These are phyloP conservation scores for Suillus paluster DNA, from an alignment of 768 basidiomycete species.

Conservation along the genomic window DNA sequence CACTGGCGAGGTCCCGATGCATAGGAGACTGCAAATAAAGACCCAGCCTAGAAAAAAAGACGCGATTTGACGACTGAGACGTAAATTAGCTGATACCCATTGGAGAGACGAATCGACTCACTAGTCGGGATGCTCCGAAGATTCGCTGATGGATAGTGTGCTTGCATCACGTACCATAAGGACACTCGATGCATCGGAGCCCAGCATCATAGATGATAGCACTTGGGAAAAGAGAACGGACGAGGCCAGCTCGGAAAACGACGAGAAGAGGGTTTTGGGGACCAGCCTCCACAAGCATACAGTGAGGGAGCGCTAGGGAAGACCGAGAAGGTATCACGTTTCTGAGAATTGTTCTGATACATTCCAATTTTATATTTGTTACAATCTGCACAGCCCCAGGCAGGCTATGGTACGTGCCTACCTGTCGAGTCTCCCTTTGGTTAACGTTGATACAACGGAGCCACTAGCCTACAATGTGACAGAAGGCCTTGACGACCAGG, in stretches of 20 bases:
- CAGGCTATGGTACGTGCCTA: no score
- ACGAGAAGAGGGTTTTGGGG: constrained; percentile 10
- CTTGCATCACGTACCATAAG: constrained; percentile 8
- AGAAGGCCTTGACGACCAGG: background rate
- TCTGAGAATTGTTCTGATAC: background rate
- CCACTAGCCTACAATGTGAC: background rate
- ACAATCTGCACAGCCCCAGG: constrained; percentile 1
- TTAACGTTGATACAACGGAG: background rate
- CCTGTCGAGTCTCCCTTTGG: background rate
- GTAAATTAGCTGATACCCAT: background rate
- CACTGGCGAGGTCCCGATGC: constrained; percentile 25
- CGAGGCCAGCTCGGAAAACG: constrained; percentile 30
- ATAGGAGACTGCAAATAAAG: constrained; percentile 37
- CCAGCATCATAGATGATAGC: constrained; percentile 4
- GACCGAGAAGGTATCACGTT: background rate
- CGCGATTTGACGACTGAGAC: constrained; percentile 39
- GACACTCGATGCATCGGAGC: constrained; percentile 5
- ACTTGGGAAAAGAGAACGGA: constrained; percentile 5
- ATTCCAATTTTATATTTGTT: background rate
- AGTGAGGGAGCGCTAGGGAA: background rate
- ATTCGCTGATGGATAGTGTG: constrained; percentile 22
- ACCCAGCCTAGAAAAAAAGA: constrained; percentile 48
- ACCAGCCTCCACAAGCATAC: constrained; percentile 13
- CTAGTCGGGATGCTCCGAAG: constrained; percentile 39
- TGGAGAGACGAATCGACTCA: constrained; percentile 21